Evolutionary conservation across 768 basidiomycete genomes (phyloP), one percentile per base, ranked within the genome.

Genomic region (Grammothele lineata): DNA sequence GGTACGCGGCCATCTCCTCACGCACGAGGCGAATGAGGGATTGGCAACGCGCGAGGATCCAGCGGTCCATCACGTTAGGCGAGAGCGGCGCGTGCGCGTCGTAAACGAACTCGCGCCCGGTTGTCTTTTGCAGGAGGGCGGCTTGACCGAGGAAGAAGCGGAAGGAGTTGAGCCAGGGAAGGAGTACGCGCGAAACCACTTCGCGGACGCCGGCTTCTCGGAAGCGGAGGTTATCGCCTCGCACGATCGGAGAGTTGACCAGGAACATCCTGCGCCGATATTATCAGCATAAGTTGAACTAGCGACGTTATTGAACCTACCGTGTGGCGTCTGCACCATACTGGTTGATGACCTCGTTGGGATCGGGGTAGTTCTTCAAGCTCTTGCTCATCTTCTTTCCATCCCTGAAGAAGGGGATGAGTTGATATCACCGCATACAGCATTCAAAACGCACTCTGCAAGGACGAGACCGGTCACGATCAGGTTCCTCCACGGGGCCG

Each of bases 321-420:
- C 92, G 82, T 45, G 92, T 89, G 1, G 94, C 94, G 65, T 99
- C 96, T 19, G 94, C 95, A 38, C 96, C 95, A 66, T 91, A 97
- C 54, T 81, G 80, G 62, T 92, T 76, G 51, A 99, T 84, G 65
- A 98, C 78, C 42, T 92, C 56, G 65, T 83, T 92, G 7, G 96
- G 96, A 64, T 99, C 96, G 21, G 96, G 94, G 65, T 93, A 99
- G 68, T 99, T 99, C 66, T 83, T 84, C 48, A 94, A 70, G 66
- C 90, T 94, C 71, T 99, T 99, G 70, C 90, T 93, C 96, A 99
- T 99, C 74, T 99, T 99, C 76, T 94, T 96, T 45, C 96, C 96
- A 58, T 99, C 94, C 2, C 90, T 92, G 48, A 11, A 50, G 23
- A 21, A n/a, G n/a, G n/a, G n/a, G n/a, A 18, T 11, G 12, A 37